Conservation (phyloP, 176 grass and related monocot genomes). For the Oryza glaberrima region DNA sequence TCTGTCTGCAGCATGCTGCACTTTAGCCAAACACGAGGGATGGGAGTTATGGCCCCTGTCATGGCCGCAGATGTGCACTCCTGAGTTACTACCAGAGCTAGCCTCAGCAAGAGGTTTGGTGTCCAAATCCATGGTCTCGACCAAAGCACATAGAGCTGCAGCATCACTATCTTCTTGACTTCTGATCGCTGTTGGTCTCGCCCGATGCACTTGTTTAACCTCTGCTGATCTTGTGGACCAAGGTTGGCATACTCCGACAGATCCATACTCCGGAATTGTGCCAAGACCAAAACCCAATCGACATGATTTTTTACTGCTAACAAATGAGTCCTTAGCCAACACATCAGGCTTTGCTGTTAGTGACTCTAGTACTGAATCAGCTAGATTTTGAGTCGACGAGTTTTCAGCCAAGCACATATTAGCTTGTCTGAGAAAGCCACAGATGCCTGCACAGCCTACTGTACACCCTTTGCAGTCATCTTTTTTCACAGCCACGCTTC, state of each 20-base stretch:
- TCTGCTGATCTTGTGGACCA: constrained; percentile 21
- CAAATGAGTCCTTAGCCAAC: constrained; percentile 28
- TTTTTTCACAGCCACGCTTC: constrained; percentile 42
- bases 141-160: constrained; percentile 37
- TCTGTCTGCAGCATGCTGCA: constrained; percentile 63
- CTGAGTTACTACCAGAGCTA: constrained; percentile 72
- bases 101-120: constrained; percentile 43
- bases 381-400: constrained; percentile 24
- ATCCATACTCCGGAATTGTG: constrained; percentile 48
- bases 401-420: constrained; percentile 26
- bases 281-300: constrained; percentile 28
- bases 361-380: constrained; percentile 45
- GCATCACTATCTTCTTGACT: constrained; percentile 31
- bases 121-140: constrained; percentile 52
- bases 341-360: constrained; percentile 49
- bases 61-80: constrained; percentile 52
- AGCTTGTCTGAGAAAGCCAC: constrained; percentile 3
- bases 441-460: constrained; percentile 28
- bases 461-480: constrained; percentile 27
- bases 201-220: constrained; percentile 47
- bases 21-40: constrained; percentile 32
- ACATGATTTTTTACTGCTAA: constrained; percentile 13
- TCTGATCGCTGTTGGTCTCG: constrained; percentile 17
- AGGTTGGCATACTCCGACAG: constrained; percentile 28
- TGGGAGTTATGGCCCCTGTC: constrained; percentile 39